Evolutionary conservation across 2,329 filamentous ascomycete species (phyloP).

Genomic region (Pestalotiopsis sp.): DNA sequence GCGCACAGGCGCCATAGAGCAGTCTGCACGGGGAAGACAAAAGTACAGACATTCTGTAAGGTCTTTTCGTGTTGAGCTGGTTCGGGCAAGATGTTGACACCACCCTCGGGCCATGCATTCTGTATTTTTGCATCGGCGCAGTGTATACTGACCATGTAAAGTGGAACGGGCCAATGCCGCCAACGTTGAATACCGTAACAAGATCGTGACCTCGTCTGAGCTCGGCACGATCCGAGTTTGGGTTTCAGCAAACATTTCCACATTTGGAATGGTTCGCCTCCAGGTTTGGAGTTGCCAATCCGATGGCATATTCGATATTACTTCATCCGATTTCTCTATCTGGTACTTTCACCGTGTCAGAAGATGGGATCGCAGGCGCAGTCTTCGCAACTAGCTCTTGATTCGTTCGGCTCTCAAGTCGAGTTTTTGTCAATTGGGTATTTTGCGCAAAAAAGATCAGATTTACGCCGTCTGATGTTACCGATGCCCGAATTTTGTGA

Average conservation of each 20-base stretch:
- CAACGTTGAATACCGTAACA: not conserved
- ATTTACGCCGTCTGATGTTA: not conserved
- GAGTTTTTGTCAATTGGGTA: too few species aligned
- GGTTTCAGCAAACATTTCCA: constrained; percentile 10
- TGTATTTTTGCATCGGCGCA: too few species aligned
- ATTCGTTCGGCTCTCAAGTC: not conserved
- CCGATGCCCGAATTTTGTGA: not conserved
- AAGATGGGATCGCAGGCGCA: not conserved
- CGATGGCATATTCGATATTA: too few species aligned
- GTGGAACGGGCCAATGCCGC: not conserved
- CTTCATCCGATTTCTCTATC: not conserved
- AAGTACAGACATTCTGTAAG: too few species aligned
- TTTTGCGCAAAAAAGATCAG: not conserved
- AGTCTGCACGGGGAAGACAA: too few species aligned
- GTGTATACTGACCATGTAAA: not conserved
- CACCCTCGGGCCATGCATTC: too few species aligned
- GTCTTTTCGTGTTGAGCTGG: too few species aligned
- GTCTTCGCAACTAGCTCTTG: not conserved
- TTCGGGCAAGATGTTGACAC: too few species aligned
- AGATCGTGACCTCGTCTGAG: not conserved
- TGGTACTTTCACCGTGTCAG: not conserved
- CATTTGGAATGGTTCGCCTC: not conserved
- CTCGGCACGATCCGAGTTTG: constrained; percentile 4
- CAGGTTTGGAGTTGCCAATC: not conserved
- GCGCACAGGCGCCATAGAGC: too few species aligned